Evolutionary conservation across 2,329 filamentous ascomycete species (phyloP).

Genomic region (Botrytis fabae): DNA sequence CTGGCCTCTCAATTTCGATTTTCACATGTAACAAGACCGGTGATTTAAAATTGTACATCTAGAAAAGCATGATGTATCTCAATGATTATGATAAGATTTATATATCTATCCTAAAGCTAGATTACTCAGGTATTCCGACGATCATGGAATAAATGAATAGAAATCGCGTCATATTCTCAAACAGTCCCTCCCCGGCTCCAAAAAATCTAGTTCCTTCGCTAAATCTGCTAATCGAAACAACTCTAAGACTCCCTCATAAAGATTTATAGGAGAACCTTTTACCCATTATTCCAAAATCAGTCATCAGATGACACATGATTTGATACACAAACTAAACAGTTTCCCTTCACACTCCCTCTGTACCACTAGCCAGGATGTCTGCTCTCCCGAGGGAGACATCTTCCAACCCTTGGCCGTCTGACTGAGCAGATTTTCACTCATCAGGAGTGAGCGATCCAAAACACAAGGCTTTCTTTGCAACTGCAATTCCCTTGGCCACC

Average conservation of each 20-base stretch:
- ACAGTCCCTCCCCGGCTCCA: not conserved
- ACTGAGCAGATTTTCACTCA: too few species aligned
- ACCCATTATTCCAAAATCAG: not conserved
- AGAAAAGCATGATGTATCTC: not conserved
- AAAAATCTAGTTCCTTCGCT: not conserved
- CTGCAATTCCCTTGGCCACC: not conserved
- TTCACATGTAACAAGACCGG: not conserved
- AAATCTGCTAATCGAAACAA: not conserved
- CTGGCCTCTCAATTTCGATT: not conserved
- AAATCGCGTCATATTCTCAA: too few species aligned
- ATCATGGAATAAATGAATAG: not conserved
- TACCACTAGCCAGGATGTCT: too few species aligned
- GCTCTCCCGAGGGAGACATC: fast-evolving
- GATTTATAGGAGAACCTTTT: fast-evolving
- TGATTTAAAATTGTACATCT: not conserved
- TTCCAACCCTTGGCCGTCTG: too few species aligned
- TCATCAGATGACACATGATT: too few species aligned
- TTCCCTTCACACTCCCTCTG: fast-evolving
- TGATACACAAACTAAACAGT: not conserved
- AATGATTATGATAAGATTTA: not conserved
- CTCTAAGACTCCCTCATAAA: not conserved
- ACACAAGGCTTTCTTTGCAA: not conserved
- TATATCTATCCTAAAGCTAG: not conserved
- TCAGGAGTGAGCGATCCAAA: not conserved
- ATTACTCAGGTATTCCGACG: too few species aligned